Percentiles rank a stretch among this genome's conserved stretches.
phyloP scores from a whole-genome alignment of 2,329 filamentous ascomycete genomes.

The Ramularia collo-cygni region DNA sequence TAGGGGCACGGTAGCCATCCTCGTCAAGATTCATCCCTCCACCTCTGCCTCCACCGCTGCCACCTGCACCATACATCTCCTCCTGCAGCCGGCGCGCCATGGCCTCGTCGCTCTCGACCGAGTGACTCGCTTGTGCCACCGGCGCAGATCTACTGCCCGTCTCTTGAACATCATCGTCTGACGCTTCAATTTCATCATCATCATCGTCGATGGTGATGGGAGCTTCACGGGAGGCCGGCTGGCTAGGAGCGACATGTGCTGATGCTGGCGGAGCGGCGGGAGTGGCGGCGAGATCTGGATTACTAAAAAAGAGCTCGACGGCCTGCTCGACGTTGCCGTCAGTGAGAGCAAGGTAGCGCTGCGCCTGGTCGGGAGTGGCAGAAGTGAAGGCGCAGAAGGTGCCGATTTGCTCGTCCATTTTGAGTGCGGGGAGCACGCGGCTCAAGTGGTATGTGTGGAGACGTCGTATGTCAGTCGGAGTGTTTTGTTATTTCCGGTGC shows the following conservation, averaged over 20 bases:
- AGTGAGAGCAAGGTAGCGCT: constrained; percentile 78
- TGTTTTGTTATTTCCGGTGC: too few species aligned
- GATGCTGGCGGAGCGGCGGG: constrained; percentile 22
- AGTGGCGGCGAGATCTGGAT: constrained; percentile 48
- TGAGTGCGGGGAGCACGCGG: not conserved
- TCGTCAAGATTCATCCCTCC: constrained; percentile 33
- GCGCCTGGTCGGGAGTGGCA: constrained; percentile 64
- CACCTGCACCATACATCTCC: constrained; percentile 65
- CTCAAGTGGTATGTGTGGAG: too few species aligned
- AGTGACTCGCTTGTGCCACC: constrained; percentile 14
- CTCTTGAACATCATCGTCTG: constrained; percentile 30
- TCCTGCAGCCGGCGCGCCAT: constrained; percentile 90
- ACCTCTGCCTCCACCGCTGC: constrained; percentile 37
- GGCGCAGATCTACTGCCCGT: constrained; percentile 25
- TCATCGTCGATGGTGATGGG: constrained; percentile 73
- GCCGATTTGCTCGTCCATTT: constrained; percentile 55
- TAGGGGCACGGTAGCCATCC: constrained; percentile 76
- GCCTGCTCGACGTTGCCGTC: constrained; percentile 78
- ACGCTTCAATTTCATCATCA: constrained; percentile 50
- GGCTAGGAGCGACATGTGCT: constrained; percentile 28
- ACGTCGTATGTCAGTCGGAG: too few species aligned
- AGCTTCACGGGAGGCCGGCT: constrained; percentile 40
- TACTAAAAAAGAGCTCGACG: constrained; percentile 84
- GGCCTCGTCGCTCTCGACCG: constrained; percentile 76
- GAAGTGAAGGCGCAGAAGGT: constrained; percentile 79